These are phyloP conservation scores for Trichosporon sp. DNA, from an alignment of 1,284 basidiomycete species.

Conservation along the genomic window DNA sequence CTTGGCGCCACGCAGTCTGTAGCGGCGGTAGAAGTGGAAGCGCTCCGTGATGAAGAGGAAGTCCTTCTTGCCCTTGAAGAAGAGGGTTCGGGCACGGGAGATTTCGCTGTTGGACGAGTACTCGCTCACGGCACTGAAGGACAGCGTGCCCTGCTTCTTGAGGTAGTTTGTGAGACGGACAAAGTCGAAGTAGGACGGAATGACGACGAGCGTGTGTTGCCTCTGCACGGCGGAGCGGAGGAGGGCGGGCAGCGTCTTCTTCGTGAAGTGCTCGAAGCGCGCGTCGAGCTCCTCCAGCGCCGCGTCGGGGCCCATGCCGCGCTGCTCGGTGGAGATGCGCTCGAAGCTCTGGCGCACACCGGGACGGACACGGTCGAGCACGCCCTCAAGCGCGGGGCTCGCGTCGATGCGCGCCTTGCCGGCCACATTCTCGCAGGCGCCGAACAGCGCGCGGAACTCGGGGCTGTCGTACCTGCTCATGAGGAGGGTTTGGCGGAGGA, in stretches of 20 bases:
- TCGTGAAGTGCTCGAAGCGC: conserved; percentile 82
- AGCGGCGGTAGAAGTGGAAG: conserved; percentile 95
- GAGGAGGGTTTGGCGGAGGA: conserved; percentile 85
- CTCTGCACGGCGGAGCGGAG: conserved; percentile 90
- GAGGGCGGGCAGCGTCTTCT: conserved; percentile 78
- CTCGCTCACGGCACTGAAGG: conserved; percentile 86
- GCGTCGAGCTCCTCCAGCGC: conserved; percentile 81
- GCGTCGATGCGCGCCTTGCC: conserved; percentile 75
- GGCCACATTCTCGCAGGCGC: conserved; percentile 76
- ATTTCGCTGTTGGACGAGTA: conserved; percentile 94
- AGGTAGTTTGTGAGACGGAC: conserved; percentile 87
- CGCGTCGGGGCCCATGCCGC: conserved; percentile 54
- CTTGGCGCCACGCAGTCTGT: conserved; percentile 85
- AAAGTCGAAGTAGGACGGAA: conserved; percentile 97
- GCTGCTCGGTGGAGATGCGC: conserved; percentile 45
- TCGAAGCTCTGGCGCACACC: conserved; percentile 73
- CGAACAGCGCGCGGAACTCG: conserved; percentile 79
- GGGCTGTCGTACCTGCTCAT: conserved; percentile 89
- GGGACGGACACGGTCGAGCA: conserved; percentile 67
- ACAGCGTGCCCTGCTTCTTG: conserved; percentile 68
- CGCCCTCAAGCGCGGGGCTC: conserved; percentile 63
- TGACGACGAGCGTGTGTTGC: conserved; percentile 80
- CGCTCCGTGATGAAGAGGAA: conserved; percentile 92
- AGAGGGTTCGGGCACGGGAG: conserved; percentile 84
- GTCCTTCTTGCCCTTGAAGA: conserved; percentile 83